phyloP scores from a whole-genome alignment of 192 early-diverging fungal species.

The Borealophlyctis nickersoniae region DNA sequence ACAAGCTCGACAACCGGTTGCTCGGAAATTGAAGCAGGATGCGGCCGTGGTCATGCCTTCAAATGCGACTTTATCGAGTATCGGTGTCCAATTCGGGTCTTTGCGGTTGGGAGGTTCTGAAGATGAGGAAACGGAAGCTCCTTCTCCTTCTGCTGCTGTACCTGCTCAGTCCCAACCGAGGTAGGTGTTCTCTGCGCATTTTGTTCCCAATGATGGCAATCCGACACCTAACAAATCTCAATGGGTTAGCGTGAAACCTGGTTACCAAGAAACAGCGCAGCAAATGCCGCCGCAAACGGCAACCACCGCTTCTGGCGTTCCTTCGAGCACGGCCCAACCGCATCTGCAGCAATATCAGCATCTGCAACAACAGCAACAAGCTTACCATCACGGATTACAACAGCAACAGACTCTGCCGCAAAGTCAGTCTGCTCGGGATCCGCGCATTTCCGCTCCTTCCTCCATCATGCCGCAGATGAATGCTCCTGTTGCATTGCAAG shows the following conservation, averaged over 20 bases:
- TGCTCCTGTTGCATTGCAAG: conserved; percentile 11
- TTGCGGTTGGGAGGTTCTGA: conserved; percentile 58
- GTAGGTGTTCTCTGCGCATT: too few species aligned
- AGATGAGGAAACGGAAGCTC: conserved; percentile 13
- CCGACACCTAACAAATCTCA: too few species aligned
- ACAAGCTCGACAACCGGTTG: conserved; percentile 40
- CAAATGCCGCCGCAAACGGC: not conserved
- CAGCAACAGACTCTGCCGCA: conserved; percentile 12
- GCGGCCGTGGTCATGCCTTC: conserved; percentile 84
- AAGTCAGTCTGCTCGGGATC: conserved; percentile 7
- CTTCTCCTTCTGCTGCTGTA: conserved; percentile 6
- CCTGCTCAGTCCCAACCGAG: not conserved
- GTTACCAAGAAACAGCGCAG: too few species aligned
- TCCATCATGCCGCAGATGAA: conserved; percentile 2
- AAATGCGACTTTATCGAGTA: conserved; percentile 55
- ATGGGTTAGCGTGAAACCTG: too few species aligned
- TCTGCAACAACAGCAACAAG: conserved; percentile 7
- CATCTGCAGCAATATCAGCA: conserved; percentile 17
- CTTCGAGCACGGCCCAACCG: not conserved
- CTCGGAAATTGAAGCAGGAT: conserved; percentile 83
- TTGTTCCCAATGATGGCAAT: too few species aligned
- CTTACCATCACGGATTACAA: conserved; percentile 9
- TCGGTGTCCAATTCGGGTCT: conserved; percentile 81
- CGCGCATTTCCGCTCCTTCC: not conserved
- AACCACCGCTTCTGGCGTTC: not conserved